Evolutionary conservation across 2,329 filamentous ascomycete species (phyloP).

Genomic region (Calonectria henricotiae): DNA sequence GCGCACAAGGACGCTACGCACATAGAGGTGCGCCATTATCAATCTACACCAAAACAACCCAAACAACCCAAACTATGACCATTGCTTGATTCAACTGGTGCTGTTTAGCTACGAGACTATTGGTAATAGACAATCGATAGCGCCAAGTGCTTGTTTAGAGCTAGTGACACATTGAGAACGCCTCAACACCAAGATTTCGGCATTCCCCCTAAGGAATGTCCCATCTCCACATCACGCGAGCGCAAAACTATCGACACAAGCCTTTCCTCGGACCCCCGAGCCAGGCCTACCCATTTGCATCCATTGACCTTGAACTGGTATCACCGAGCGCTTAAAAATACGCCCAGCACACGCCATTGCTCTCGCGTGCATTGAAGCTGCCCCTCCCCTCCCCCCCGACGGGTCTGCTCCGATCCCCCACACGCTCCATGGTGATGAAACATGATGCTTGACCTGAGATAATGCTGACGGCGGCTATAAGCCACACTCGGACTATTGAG

Average conservation of each 20-base stretch:
- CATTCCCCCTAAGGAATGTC: constrained; percentile 1
- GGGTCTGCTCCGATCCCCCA: constrained; percentile 21
- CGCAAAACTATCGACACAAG: not conserved
- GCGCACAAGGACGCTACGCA: constrained; percentile 3
- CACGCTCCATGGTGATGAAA: constrained; percentile 23
- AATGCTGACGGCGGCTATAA: not conserved
- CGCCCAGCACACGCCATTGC: constrained; percentile 9
- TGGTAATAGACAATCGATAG: constrained; percentile 14
- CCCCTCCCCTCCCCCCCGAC: not conserved
- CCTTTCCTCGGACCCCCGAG: not conserved
- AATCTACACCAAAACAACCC: constrained; percentile 2
- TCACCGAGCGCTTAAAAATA: constrained; percentile 1
- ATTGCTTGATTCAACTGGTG: constrained; percentile 1
- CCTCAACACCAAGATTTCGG: constrained; percentile 24
- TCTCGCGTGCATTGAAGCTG: not conserved
- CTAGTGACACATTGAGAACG: not conserved
- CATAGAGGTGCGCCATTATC: not conserved
- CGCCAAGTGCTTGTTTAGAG: not conserved
- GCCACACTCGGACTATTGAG: constrained; percentile 2
- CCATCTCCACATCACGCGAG: constrained; percentile 11
- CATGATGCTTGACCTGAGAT: constrained; percentile 18
- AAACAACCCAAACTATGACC: constrained; percentile 19
- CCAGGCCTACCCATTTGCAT: not conserved
- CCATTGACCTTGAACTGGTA: not conserved
- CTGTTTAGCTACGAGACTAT: not conserved